Evolutionary conservation across 169 alveolate species (phyloP).

Genomic region (Perkinsus marinus): DNA sequence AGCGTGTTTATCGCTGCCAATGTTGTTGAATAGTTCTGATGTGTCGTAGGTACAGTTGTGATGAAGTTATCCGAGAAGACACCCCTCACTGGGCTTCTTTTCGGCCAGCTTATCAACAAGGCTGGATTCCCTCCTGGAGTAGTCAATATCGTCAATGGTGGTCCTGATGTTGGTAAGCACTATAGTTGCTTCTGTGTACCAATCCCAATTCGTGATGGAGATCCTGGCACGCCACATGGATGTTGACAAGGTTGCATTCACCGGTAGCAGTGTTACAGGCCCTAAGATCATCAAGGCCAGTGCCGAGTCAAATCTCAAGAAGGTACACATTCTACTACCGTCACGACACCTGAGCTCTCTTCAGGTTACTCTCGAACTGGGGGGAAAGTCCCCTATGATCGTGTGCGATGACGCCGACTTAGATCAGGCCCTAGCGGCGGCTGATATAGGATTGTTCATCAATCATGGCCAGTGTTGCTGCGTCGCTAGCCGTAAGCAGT

Average conservation of each 20-base stretch:
- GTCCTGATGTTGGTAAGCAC: slow-evolving; percentile 19
- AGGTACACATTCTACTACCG: not conserved
- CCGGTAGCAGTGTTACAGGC: slow-evolving; percentile 69
- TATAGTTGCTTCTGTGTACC: not conserved
- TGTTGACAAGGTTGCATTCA: slow-evolving; percentile 58
- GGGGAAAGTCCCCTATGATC: slow-evolving; percentile 70
- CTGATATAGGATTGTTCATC: slow-evolving; percentile 45
- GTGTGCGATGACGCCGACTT: slow-evolving; percentile 59
- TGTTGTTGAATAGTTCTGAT: not conserved
- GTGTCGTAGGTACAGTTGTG: slow-evolving; percentile 50
- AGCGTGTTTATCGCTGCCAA: not conserved
- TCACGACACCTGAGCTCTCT: not conserved
- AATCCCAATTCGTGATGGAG: not conserved
- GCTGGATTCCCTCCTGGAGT: slow-evolving; percentile 74
- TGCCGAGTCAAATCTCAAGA: slow-evolving; percentile 42
- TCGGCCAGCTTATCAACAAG: slow-evolving; percentile 46
- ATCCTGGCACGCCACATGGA: slow-evolving; percentile 35
- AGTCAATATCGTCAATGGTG: slow-evolving; percentile 62
- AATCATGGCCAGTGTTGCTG: slow-evolving; percentile 21
- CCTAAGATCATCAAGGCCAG: slow-evolving; percentile 23
- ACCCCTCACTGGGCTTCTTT: slow-evolving; percentile 51
- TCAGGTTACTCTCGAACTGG: slow-evolving; percentile 58
- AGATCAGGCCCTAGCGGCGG: slow-evolving; percentile 52
- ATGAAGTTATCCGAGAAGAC: slow-evolving; percentile 64
- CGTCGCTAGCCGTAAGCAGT: not conserved